phyloP scores from a whole-genome alignment of 495 filamentous ascomycete genomes.

The Elaphomyces granulatus region DNA sequence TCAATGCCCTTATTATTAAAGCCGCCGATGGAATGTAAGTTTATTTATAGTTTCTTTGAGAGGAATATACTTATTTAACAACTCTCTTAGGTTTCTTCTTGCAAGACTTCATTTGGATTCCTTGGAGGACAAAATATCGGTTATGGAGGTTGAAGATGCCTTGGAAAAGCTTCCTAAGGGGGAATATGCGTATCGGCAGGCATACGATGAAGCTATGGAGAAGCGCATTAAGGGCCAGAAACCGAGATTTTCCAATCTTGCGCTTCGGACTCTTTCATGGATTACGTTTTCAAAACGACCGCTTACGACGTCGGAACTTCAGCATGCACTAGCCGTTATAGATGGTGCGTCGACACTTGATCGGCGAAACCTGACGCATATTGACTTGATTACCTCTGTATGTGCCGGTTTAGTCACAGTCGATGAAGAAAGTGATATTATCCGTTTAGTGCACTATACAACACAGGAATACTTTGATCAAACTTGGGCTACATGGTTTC shows the following conservation, averaged over 20 bases:
- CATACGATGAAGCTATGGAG: slow-evolving; percentile 25
- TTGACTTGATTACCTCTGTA: slow-evolving; percentile 13
- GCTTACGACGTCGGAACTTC: slow-evolving; percentile 13
- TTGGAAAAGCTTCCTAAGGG: slow-evolving; percentile 16
- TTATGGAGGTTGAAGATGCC: slow-evolving; percentile 15
- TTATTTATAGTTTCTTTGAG: too few relatives aligned
- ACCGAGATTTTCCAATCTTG: slow-evolving; percentile 12
- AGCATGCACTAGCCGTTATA: slow-evolving; percentile 23
- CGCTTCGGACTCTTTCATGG: slow-evolving; percentile 15
- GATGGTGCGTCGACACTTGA: slow-evolving; percentile 7
- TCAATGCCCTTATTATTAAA: too few relatives aligned
- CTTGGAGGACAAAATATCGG: slow-evolving; percentile 18
- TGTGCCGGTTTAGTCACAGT: slow-evolving; percentile 23
- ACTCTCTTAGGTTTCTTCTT: slow-evolving; percentile 35
- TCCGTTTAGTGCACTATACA: slow-evolving; percentile 18
- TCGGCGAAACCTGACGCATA: slow-evolving; percentile 13
- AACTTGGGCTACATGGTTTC: slow-evolving; percentile 12
- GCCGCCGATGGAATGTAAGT: too few relatives aligned
- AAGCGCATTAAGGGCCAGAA: slow-evolving; percentile 23
- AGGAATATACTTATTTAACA: too few relatives aligned
- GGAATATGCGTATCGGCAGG: slow-evolving; percentile 8
- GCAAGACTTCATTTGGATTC: too few relatives aligned
- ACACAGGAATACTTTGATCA: slow-evolving; percentile 22
- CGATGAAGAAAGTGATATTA: slow-evolving; percentile 17
- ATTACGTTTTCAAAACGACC: slow-evolving; percentile 10